Conservation (phyloP, 108 stramenopile genomes). For the Cyclotella kingstonii region DNA sequence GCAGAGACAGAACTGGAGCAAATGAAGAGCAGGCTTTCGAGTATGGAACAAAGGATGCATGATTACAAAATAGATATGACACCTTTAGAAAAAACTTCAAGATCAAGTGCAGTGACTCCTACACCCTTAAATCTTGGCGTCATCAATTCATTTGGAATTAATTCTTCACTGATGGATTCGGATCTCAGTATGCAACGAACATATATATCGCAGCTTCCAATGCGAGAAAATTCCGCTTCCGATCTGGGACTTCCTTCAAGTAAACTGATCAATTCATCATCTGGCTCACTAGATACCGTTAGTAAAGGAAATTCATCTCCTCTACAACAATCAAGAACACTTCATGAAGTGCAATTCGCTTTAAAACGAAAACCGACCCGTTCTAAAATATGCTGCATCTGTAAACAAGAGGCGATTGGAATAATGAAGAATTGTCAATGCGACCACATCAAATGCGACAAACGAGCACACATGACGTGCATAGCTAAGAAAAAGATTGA, state of each 20-base stretch:
- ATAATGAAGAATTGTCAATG: slow-evolving; percentile 57
- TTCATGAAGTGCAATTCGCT: slow-evolving; percentile 1
- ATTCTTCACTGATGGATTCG: slow-evolving; percentile 3
- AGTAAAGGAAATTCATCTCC: neutral
- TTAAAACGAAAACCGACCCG: slow-evolving; percentile 6
- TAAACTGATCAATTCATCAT: neutral
- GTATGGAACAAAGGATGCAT: slow-evolving; percentile 35
- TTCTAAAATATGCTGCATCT: slow-evolving; percentile 39
- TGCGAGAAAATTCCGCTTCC: slow-evolving; percentile 7
- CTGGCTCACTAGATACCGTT: too few relatives aligned
- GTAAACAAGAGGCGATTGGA: slow-evolving; percentile 34
- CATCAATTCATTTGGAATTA: slow-evolving; percentile 35
- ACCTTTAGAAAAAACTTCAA: neutral
- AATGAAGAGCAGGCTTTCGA: slow-evolving; percentile 41
- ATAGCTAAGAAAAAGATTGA: slow-evolving; percentile 13
- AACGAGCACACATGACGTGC: slow-evolving; percentile 47
- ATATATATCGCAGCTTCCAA: slow-evolving; percentile 26
- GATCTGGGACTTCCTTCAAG: neutral
- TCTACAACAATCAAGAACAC: neutral
- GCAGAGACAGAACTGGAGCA: slow-evolving; percentile 46
- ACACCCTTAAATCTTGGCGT: slow-evolving; percentile 29
- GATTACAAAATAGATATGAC: slow-evolving; percentile 14
- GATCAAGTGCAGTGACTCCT: slow-evolving; percentile 27
- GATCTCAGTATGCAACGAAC: slow-evolving; percentile 20
- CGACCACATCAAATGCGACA: slow-evolving; percentile 38